Evolutionary conservation across 2,329 filamentous ascomycete genomes (phyloP), one percentile per base, ranked within the genome.

Genomic region (Coniochaeta sp.): DNA sequence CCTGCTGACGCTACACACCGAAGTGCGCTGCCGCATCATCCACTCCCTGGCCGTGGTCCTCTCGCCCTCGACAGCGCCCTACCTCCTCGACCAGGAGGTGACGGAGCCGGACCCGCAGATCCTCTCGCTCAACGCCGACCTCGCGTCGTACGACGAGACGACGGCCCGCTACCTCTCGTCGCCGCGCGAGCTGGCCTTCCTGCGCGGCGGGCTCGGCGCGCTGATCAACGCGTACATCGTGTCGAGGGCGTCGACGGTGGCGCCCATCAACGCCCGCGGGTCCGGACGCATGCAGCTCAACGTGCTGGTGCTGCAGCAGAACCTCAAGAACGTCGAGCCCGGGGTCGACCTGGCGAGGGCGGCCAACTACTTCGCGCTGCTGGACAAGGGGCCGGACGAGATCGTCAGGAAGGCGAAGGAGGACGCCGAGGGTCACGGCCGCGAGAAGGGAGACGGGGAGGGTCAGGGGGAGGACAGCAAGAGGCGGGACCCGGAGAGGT

Each of bases 291-390:
- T 99, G 85, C 89, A 92, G 72, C 85, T 98, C 68, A 96, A 99
- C 72, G 91, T 97, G 56, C 82, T 97, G 26, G 95, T 99, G 44
- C 79, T 99, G 58, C 93, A 98, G 75, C 95, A 99, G 72, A 97
- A 96, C 68, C 84, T 99, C 59, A 96, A 96, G 77, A 96, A 96
- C 65, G 88, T 99, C 58, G 91, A 95, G 73, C 80, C 84, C 1
- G 83, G 82, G 9, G 87, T 90, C 3, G 81, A 83, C 60, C 78
- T 93, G 30, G 79, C 80, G 4, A 77, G 84, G 38, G 84, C 88
- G 1, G 81, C 84, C 22, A 81, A 83, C 61, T 93, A 89, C 75
- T 93, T 87, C 69, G 80, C 82, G 22, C 72, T 93, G 40, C 91
- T 90, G 67, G 81, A 82, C 50, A 75, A 78, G 52, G 89, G 89